Evolutionary conservation across 2,329 filamentous ascomycete genomes (phyloP).

Genomic region (Epichloe sp.): DNA sequence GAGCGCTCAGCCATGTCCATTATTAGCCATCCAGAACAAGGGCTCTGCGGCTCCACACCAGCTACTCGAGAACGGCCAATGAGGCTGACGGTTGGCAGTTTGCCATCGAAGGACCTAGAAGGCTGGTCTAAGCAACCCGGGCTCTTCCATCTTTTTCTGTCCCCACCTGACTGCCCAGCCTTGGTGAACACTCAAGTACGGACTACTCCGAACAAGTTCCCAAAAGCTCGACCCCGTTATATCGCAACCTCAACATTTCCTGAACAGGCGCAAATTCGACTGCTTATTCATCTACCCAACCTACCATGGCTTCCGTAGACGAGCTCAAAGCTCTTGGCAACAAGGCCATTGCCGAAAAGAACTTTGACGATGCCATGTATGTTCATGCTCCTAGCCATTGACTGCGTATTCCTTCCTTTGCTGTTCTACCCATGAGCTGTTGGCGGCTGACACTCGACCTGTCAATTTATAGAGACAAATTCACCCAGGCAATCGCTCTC

Average conservation of each 20-base stretch:
- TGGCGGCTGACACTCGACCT: background rate
- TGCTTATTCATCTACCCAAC: slow-evolving; percentile 3
- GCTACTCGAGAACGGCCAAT: slow-evolving; percentile 17
- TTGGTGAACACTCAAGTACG: background rate
- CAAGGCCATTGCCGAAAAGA: slow-evolving; percentile 95
- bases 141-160: slow-evolving; percentile 15
- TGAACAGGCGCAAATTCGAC: background rate
- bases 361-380: slow-evolving; percentile 91
- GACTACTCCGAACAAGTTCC: background rate
- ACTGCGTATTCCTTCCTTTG: background rate
- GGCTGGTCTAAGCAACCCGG: slow-evolving; percentile 9
- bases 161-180: slow-evolving; percentile 6
- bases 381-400: slow-evolving; percentile 23
- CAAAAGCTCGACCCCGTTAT: background rate
- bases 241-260: background rate
- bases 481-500: slow-evolving; percentile 81
- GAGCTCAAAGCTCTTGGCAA: slow-evolving; percentile 96
- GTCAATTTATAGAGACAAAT: slow-evolving; percentile 57
- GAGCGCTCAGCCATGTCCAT: no score
- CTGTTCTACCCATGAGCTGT: background rate
- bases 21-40: background rate
- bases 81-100: slow-evolving; percentile 12
- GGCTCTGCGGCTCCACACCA: slow-evolving; percentile 9
- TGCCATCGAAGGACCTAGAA: slow-evolving; percentile 32
- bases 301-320: slow-evolving; percentile 46